Conservation (phyloP, 371 early-diverging fungal genomes). For the Mortierella sp. region DNA sequence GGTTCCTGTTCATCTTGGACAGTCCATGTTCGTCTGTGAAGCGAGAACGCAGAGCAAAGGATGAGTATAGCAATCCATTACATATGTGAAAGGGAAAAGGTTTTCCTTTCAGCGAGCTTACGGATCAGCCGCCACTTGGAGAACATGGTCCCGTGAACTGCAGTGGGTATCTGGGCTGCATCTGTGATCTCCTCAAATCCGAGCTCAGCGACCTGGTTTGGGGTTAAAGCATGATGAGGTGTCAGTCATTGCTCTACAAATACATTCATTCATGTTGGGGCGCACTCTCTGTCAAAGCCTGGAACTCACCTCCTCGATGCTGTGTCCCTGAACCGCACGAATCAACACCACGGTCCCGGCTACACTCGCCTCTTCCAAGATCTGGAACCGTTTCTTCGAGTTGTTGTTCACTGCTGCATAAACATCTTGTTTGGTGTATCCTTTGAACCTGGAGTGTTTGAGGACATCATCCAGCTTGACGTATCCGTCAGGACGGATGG, state of each 20-base stretch:
- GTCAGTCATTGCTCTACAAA: not conserved
- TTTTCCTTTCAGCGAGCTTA: constrained; percentile 23
- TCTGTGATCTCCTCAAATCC: constrained; percentile 62
- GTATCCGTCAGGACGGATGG: constrained; percentile 80
- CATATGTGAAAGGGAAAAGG: too few relatives aligned
- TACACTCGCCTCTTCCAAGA: constrained; percentile 52
- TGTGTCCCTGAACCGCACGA: constrained; percentile 91
- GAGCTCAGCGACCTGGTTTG: constrained; percentile 57
- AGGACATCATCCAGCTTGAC: constrained; percentile 73
- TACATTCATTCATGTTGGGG: not conserved
- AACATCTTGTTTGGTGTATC: constrained; percentile 63
- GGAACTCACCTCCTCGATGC: constrained; percentile 57
- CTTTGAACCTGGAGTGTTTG: constrained; percentile 62
- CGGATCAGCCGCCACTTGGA: constrained; percentile 70
- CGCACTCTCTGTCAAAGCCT: too few relatives aligned
- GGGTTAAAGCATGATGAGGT: too few relatives aligned
- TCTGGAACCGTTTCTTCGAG: constrained; percentile 83
- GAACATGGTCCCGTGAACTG: constrained; percentile 83
- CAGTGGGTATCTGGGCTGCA: constrained; percentile 62
- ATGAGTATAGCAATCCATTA: too few relatives aligned
- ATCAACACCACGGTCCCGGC: constrained; percentile 59
- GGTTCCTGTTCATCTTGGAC: constrained; percentile 82
- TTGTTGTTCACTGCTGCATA: constrained; percentile 72
- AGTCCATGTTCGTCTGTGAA: constrained; percentile 63
- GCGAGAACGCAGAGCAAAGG: too few relatives aligned